phyloP scores from a whole-genome alignment of 2,329 filamentous ascomycete species.

The Pyricularia grisea region DNA sequence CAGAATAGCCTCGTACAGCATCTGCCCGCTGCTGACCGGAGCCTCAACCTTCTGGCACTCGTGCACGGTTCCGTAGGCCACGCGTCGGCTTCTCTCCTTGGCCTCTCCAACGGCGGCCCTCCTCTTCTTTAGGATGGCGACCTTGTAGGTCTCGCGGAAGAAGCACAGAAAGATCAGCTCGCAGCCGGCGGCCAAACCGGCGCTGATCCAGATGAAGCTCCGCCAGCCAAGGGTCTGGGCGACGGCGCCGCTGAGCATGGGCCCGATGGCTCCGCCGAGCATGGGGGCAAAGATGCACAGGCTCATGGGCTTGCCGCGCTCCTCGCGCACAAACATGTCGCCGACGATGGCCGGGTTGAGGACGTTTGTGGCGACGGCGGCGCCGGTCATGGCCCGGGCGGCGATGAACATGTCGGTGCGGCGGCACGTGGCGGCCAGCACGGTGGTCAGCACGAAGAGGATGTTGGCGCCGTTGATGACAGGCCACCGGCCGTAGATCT shows the following conservation, averaged over 20 bases:
- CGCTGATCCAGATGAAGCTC: slow-evolving; percentile 21
- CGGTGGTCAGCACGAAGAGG: slow-evolving; percentile 38
- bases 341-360: slow-evolving; percentile 56
- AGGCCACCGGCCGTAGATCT: slow-evolving; percentile 46
- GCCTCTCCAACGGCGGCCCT: slow-evolving; percentile 7
- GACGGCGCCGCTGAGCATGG: slow-evolving; percentile 22
- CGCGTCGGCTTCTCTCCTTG: slow-evolving; percentile 21
- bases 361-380: slow-evolving; percentile 53
- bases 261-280: slow-evolving; percentile 21
- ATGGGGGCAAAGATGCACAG: slow-evolving; percentile 17
- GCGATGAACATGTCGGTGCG: slow-evolving; percentile 52
- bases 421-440: slow-evolving; percentile 17
- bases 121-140: slow-evolving; percentile 30
- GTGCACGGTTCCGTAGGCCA: not conserved
- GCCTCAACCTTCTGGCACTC: not conserved
- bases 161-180: slow-evolving; percentile 15
- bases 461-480: slow-evolving; percentile 44
- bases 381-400: slow-evolving; percentile 56
- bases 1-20: slow-evolving; percentile 31
- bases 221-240: slow-evolving; percentile 22
- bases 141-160: slow-evolving; percentile 27
- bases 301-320: slow-evolving; percentile 44
- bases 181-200: slow-evolving; percentile 13
- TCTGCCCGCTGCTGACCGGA: slow-evolving; percentile 19
- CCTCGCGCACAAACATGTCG: slow-evolving; percentile 47